Evolutionary conservation across 345 rosid genomes (phyloP).

Genomic region (Luvunga scandens): DNA sequence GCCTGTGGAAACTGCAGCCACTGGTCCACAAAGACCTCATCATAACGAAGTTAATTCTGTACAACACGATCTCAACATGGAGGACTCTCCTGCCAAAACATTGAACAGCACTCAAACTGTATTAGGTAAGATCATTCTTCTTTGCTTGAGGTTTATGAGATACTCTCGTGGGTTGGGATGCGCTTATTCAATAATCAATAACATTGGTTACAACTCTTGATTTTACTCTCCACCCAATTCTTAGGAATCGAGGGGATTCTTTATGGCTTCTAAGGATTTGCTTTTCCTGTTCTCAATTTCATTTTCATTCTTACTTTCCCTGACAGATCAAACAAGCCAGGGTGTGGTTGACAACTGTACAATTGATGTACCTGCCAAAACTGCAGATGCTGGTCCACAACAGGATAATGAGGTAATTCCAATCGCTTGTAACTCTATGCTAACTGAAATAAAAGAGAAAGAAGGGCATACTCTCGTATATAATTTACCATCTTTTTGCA

Average conservation of each 20-base stretch:
- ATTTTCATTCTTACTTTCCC: not conserved
- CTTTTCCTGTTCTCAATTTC: not conserved
- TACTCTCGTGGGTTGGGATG: no score
- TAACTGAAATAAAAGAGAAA: not conserved
- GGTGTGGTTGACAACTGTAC: slow-evolving; percentile 32
- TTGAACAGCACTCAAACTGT: no score
- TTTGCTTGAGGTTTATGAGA: no score
- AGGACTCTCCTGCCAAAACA: no score
- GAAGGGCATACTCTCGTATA: not conserved
- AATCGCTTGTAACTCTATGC: not conserved
- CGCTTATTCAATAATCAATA: slow-evolving; percentile 8
- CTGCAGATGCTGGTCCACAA: slow-evolving; percentile 29
- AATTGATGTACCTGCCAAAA: slow-evolving; percentile 24
- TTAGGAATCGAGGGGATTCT: not conserved
- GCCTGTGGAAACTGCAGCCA: slow-evolving; percentile 26
- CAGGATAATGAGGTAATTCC: slow-evolving; percentile 30
- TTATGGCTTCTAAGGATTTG: not conserved
- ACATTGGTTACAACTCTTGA: not conserved
- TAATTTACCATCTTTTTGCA: not conserved
- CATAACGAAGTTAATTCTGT: slow-evolving; percentile 29
- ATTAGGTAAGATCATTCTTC: no score
- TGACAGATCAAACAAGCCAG: slow-evolving; percentile 2
- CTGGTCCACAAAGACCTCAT: slow-evolving; percentile 16
- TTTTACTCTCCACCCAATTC: not conserved
- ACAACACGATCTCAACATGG: no score